Evolutionary conservation across 768 basidiomycete genomes (phyloP), one percentile per base, ranked within the genome.

Genomic region (Lentinus tigrinus): DNA sequence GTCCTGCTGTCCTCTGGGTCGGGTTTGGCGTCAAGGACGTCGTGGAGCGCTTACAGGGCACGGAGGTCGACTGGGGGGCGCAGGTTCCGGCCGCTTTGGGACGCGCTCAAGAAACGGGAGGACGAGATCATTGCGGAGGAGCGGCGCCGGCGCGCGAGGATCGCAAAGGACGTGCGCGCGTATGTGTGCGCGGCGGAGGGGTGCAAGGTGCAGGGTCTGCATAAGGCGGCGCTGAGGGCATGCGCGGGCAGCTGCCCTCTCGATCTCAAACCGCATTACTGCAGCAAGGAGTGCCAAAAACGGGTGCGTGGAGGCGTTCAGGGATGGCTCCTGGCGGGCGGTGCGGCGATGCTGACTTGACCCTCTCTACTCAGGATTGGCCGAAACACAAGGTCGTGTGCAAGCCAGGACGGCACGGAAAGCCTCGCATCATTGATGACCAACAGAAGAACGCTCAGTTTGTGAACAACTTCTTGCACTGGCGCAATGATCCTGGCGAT

Each of bases 221-320:
- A 55, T 4, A 61, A 61, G 38, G 56, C 63, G 2, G 61, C 51
- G 9, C 53, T 66, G 3, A 24, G 43, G 42, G 24, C 53, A 16
- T 66, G 65, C 42, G 43, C 34, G 17, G 65, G 65, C 8, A 46
- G 46, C 17, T 66, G 65, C 47, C 55, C 63, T 14, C 13, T 37
- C 3, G 61, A 58, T 3, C 7, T 50, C n/a, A 66, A 66, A 53
- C 65, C 63, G 10, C 54, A 52, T 21, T 66, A 66, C 27, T 66
- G 65, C 38, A 63, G 63, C 56, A 62, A 59, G 47, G 38, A 60
- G 14, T 66, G 65, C 37, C 65, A 66, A 36, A 54, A 24, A 42
- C 49, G 52, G 60, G 60, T 60, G 34, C 2, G 62, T 54, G n/a
- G n/a, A n/a, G n/a, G n/a, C n/a, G n/a, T n/a, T n/a, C n/a, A n/a